A percentile compares a stretch with the other conserved stretches of the same genome.
These are phyloP conservation scores for Candida morakotiae DNA, from an alignment of 805 yeast genomes.

Conservation along the genomic window DNA sequence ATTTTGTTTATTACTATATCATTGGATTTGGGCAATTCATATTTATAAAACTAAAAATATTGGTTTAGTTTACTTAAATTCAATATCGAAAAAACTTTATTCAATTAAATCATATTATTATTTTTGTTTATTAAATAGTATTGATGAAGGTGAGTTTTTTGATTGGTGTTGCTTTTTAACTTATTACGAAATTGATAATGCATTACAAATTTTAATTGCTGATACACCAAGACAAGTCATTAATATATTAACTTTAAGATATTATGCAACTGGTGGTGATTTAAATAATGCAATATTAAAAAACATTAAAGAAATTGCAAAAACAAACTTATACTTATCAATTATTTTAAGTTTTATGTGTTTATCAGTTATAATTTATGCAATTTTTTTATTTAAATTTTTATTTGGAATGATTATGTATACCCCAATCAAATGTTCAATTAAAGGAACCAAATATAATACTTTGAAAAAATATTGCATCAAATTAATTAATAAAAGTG, in stretches of 20 bases:
- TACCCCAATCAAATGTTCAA: conserved; percentile 41
- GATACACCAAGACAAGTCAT: conserved; percentile 87
- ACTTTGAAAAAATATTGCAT: conserved; percentile 62
- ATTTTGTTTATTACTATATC: conserved; percentile 52
- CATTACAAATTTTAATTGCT: conserved; percentile 60
- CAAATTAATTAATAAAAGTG: conserved; percentile 51
- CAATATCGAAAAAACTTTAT: conserved; percentile 55
- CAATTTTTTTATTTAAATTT: conserved; percentile 57
- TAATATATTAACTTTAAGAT: conserved; percentile 64
- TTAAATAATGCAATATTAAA: conserved; percentile 37
- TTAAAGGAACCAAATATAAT: conserved; percentile 33
- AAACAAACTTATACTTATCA: conserved; percentile 59
- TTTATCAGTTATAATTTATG: conserved; percentile 71
- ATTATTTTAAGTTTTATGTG: conserved; percentile 73
- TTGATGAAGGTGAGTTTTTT: conserved; percentile 56
- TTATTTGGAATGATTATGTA: conserved; percentile 49
- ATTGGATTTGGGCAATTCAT: conserved; percentile 52
- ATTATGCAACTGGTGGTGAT: conserved; percentile 48
- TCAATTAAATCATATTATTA: conserved; percentile 55
- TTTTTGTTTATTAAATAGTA: conserved; percentile 68
- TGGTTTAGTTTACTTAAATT: conserved; percentile 65
- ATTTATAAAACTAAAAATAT: conserved; percentile 60
- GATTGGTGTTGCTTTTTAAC: conserved; percentile 68
- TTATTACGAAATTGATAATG: conserved; percentile 62
- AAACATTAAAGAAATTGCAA: conserved; percentile 56